Base-by-base conservation (phyloP, 1,284 basidiomycete genomes). In the Stygiomarasmius scandens region DNA sequence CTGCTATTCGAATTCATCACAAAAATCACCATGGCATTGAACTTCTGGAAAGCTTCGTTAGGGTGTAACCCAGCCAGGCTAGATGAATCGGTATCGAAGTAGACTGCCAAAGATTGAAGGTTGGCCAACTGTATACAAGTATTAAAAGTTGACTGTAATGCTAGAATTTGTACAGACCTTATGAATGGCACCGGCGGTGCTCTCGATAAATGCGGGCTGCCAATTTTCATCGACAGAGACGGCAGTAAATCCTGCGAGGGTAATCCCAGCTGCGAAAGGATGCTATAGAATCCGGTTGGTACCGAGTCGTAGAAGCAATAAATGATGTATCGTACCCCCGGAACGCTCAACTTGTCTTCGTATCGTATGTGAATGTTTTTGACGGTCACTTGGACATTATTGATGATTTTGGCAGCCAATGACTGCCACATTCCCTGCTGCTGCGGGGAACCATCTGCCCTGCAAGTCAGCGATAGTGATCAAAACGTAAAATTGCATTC, bases 301-400 rank as follows among this genome's bases (percentile, higher is more conserved):
- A 41, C 16, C n/a, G 16, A 16, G 11, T 41, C 16, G 5, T 41
- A 19, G n/a, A n/a, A 19, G 16, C 16, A n/a, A 4, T 41, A 12
- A n/a, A 29, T 14, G 38, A 41, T 45, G 36, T 45, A 48, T 44
- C 83, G 68, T 72, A 94, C 93, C 32, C 92, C 93, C 23, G 96
- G 96, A 36, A 95, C 94, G 62, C 94, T 98, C 62, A 96, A 75
- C 53, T 87, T 90, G 74, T 99, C 97, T 74, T 99, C 97, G 67
- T 99, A 99, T 50, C 97, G 90, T 53, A 99, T 78, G 69, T 98
- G 96, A 51, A 98, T 93, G 65, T 96, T 95, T 75, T 91, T 93
- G 59, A 99, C 87, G 16, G 94, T 96, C 38, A 99, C 87, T 76
- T 99, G 97, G 16, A 99, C 75, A 69, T 99, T 99, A 74, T 99